Evolutionary conservation across 2,329 filamentous ascomycete species (phyloP).

Genomic region (Talaromyces sp.): DNA sequence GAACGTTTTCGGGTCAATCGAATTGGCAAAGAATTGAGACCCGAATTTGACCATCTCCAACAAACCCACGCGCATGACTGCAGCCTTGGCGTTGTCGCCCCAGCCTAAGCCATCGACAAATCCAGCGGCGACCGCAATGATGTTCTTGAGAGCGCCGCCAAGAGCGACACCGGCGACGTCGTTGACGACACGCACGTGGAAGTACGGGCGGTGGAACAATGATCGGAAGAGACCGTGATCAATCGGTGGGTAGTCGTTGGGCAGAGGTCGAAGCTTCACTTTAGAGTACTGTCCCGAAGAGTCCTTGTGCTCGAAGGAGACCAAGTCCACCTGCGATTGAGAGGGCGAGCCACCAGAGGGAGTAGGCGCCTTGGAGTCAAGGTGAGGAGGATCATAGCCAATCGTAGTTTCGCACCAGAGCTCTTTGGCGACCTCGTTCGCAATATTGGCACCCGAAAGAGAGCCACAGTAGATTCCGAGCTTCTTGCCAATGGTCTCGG

Average conservation of each 20-base stretch:
- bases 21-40: conserved; percentile 84
- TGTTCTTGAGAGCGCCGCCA: conserved; percentile 92
- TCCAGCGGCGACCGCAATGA: conserved; percentile 88
- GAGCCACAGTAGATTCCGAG: conserved; percentile 96
- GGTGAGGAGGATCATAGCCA: conserved; percentile 85
- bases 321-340: conserved; percentile 49
- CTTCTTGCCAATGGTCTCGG: conserved; percentile 85
- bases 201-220: conserved; percentile 94
- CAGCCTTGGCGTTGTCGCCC: conserved; percentile 99
- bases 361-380: conserved; percentile 77
- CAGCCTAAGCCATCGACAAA: conserved; percentile 94
- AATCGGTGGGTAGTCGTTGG: conserved; percentile 76
- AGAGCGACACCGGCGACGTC: conserved; percentile 98
- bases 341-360: conserved; percentile 50
- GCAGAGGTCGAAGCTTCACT: conserved; percentile 69
- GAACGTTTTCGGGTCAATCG: conserved; percentile 77
- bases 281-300: conserved; percentile 64
- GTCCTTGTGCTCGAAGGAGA: conserved; percentile 62
- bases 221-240: conserved; percentile 78
- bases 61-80: conserved; percentile 92
- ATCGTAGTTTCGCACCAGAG: conserved; percentile 98
- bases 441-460: conserved; percentile 93
- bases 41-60: conserved; percentile 97
- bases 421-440: conserved; percentile 87
- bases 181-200: conserved; percentile 88